Base-by-base conservation (phyloP, 2,329 filamentous ascomycete species). In the Escovopsis weberi region DNA sequence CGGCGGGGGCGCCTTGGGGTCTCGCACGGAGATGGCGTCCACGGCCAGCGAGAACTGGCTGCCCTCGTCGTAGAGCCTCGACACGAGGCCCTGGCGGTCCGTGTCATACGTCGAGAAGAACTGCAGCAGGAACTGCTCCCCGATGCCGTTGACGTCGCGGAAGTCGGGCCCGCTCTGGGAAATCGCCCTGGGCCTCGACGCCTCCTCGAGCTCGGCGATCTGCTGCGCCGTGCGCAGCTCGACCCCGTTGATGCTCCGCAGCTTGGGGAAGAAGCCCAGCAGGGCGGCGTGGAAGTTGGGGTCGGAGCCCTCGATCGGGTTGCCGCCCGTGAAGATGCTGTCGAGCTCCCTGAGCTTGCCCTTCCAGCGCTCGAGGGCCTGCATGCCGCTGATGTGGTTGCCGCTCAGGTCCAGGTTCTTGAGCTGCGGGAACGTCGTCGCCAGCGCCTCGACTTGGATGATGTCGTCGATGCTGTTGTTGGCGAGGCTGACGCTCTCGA, bases 371-470 rank as follows among this genome's bases (percentile, higher is more conserved):
- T 78, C 73, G 38, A 98, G 61, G 9, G 75, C 73, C 44, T 78
- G 74, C 40, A 86, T 61, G 41, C 74, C 76, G 45, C 72, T 68
- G 52, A 98, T 76, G 35, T 79, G 75, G 62, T 96, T 96, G 56
- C 80, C 76, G 43, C 85, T 91, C 26, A 96, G 73, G 51, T 95
- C 89, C 11, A 98, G 75, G 50, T 94, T 88, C 57, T 85, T 80
- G 46, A 96, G 68, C 47, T 88, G 82, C 0, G 88, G 86, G 43
- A 96, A 84, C 0, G 84, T 86, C 41, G 77, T 74, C 9, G 85
- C 78, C 2, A 96, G 70, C 1, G 78, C 71, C 41, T 81, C 85
- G 40, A 96, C 81, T 42, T 81, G 73, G 18, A 67, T 59, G 33
- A 94, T 74, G 48, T 83, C 80, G 40, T 75, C 67, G 38, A 96